Conservation (phyloP, 192 early-diverging fungal genomes). For the Coemansia sp. region DNA sequence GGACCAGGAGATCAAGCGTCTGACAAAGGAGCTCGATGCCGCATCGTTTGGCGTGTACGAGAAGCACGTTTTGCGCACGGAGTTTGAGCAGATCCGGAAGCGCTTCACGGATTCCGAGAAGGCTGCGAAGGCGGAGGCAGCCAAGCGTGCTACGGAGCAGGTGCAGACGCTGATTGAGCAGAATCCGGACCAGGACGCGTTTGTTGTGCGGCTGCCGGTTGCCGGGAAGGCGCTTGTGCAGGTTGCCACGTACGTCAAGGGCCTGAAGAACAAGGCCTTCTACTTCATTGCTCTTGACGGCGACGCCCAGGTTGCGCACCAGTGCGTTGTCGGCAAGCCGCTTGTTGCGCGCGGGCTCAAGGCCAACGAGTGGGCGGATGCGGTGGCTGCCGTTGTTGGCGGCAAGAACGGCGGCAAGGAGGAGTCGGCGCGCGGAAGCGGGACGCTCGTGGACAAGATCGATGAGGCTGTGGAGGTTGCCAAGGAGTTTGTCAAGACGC, state of each 20-base stretch:
- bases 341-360: slow-evolving; percentile 78
- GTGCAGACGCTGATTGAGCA: slow-evolving; percentile 74
- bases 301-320: slow-evolving; percentile 69
- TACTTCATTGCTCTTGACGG: slow-evolving; percentile 81
- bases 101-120: slow-evolving; percentile 87
- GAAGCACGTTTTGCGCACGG: slow-evolving; percentile 75
- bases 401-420: slow-evolving; percentile 97
- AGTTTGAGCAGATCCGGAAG: slow-evolving; percentile 77
- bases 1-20: slow-evolving; percentile 76
- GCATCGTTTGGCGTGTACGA: slow-evolving; percentile 75
- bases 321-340: slow-evolving; percentile 80
- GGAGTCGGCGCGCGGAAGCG: slow-evolving; percentile 90
- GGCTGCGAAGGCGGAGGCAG: slow-evolving; percentile 79
- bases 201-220: slow-evolving; percentile 64
- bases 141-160: slow-evolving; percentile 78
- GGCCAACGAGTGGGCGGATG: slow-evolving; percentile 89
- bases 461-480: slow-evolving; percentile 79
- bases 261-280: slow-evolving; percentile 79
- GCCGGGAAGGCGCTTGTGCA: slow-evolving; percentile 84
- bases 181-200: slow-evolving; percentile 56
- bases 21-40: slow-evolving; percentile 79
- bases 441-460: slow-evolving; percentile 62
- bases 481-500: slow-evolving; percentile 68
- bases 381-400: slow-evolving; percentile 78
- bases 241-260: slow-evolving; percentile 80